phyloP scores from a whole-genome alignment of 2,329 filamentous ascomycete genomes.

The Beauveria sp. region DNA sequence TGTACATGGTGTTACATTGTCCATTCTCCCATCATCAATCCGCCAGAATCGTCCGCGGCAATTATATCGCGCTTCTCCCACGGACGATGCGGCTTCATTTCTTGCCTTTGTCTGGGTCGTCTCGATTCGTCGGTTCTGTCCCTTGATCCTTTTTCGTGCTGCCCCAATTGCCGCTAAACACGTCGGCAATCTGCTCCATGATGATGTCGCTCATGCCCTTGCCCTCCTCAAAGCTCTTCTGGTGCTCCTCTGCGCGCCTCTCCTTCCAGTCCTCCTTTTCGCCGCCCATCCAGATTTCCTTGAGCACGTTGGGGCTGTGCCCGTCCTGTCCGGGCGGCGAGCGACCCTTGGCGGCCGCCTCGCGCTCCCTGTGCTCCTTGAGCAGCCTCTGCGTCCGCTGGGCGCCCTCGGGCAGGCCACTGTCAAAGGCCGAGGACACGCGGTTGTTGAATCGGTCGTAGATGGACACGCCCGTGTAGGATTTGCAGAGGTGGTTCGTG shows the following conservation, averaged over 20 bases:
- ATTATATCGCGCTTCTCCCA: not conserved
- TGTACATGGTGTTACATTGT: slow-evolving; percentile 9
- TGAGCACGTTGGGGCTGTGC: slow-evolving; percentile 28
- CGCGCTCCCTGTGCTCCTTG: slow-evolving; percentile 36
- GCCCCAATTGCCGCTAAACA: slow-evolving; percentile 34
- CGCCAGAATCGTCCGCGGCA: not conserved
- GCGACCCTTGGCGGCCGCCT: slow-evolving; percentile 21
- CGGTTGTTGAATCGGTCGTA: slow-evolving; percentile 39
- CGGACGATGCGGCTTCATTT: slow-evolving; percentile 12
- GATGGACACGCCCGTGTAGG: slow-evolving; percentile 49
- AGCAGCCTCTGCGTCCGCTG: slow-evolving; percentile 39
- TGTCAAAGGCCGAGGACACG: slow-evolving; percentile 37
- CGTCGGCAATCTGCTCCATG: slow-evolving; percentile 48
- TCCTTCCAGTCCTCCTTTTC: slow-evolving; percentile 48
- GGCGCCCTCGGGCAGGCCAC: slow-evolving; percentile 50
- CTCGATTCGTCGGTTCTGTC: slow-evolving; percentile 13
- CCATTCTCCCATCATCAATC: not conserved
- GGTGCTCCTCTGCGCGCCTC: slow-evolving; percentile 44
- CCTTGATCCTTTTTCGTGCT: slow-evolving; percentile 22
- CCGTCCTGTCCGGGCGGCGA: slow-evolving; percentile 18
- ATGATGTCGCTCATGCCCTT: slow-evolving; percentile 51
- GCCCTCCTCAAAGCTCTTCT: slow-evolving; percentile 46
- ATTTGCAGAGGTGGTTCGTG: slow-evolving; percentile 47
- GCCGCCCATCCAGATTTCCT: slow-evolving; percentile 51
- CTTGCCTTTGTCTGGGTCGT: slow-evolving; percentile 15